These are phyloP conservation scores for Cylindrodendrum hubeiense DNA, from an alignment of 2,329 filamentous ascomycete species.

Conservation along the genomic window DNA sequence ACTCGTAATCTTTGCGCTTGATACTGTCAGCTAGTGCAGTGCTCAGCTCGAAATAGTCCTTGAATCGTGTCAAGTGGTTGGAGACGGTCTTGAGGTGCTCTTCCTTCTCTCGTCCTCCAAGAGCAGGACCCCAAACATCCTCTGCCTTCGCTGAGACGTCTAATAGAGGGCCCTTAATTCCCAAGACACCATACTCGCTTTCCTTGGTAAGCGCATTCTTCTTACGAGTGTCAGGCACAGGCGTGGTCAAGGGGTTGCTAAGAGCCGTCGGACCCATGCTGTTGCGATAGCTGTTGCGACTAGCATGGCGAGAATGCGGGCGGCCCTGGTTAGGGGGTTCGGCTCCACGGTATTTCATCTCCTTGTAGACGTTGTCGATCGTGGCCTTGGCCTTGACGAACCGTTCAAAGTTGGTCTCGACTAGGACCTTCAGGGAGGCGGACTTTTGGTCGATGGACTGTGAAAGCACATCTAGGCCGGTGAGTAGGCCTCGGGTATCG, in stretches of 20 bases:
- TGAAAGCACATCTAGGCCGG: constrained; percentile 87
- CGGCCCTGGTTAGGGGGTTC: constrained; percentile 61
- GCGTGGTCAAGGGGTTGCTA: constrained; percentile 53
- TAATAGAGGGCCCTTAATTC: constrained; percentile 88
- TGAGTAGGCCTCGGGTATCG: constrained; percentile 83
- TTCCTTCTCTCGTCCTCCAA: constrained; percentile 92
- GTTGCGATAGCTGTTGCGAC: constrained; percentile 74
- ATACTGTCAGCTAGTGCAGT: constrained; percentile 84
- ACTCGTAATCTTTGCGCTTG: constrained; percentile 90
- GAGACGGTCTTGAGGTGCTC: constrained; percentile 85
- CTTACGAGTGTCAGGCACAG: constrained; percentile 69
- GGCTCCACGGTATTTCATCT: constrained; percentile 85
- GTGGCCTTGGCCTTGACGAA: constrained; percentile 98
- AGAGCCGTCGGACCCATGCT: constrained; percentile 55
- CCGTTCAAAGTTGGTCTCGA: constrained; percentile 98
- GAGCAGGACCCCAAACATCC: constrained; percentile 95
- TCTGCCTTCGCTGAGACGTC: constrained; percentile 95
- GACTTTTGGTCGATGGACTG: constrained; percentile 98
- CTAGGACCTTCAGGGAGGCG: constrained; percentile 93
- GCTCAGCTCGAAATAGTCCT: constrained; percentile 85
- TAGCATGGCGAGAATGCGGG: constrained; percentile 75
- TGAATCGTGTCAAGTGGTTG: constrained; percentile 81
- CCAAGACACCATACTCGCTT: constrained; percentile 88
- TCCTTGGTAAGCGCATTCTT: constrained; percentile 95
- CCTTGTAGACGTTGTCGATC: constrained; percentile 98